These are phyloP conservation scores for Angomonas deanei DNA, from an alignment of 208 protist species.

Conservation along the genomic window DNA sequence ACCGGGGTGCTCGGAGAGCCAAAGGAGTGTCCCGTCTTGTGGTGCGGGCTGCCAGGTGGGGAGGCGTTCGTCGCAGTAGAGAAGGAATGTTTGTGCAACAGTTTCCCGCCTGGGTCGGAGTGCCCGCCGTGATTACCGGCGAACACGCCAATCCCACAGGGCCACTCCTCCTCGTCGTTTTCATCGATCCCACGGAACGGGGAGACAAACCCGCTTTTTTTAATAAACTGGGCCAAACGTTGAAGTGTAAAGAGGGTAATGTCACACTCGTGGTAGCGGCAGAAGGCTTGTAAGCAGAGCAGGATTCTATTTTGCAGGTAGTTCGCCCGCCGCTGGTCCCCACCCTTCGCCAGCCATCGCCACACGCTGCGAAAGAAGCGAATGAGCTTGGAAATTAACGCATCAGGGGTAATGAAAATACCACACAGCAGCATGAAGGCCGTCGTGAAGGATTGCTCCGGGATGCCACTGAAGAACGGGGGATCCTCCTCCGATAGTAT, in stretches of 20 bases:
- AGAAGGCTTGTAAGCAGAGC: slow-evolving; percentile 55
- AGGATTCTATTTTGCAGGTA: slow-evolving; percentile 49
- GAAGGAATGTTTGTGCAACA: neutral
- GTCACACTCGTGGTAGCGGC: slow-evolving; percentile 50
- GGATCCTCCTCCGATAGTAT: slow-evolving; percentile 45
- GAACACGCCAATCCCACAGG: slow-evolving; percentile 17
- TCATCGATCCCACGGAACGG: slow-evolving; percentile 8
- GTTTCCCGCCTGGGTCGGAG: neutral
- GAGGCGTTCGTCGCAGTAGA: neutral
- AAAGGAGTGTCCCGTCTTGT: neutral
- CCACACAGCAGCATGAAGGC: slow-evolving; percentile 54
- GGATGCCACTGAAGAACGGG: slow-evolving; percentile 45
- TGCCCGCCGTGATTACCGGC: neutral
- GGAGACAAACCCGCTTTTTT: slow-evolving; percentile 18
- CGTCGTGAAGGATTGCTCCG: slow-evolving; percentile 55
- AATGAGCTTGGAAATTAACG: slow-evolving; percentile 53
- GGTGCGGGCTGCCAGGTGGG: neutral
- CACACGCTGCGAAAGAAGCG: slow-evolving; percentile 50
- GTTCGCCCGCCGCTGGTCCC: slow-evolving; percentile 14
- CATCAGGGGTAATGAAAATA: slow-evolving; percentile 52
- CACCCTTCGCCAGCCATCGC: slow-evolving; percentile 4
- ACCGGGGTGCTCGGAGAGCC: neutral
- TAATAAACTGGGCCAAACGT: slow-evolving; percentile 32
- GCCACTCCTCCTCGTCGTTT: slow-evolving; percentile 9
- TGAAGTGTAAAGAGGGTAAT: slow-evolving; percentile 36